phyloP scores from a whole-genome alignment of 768 basidiomycete genomes.

The Phlegmacium glaucopus region DNA sequence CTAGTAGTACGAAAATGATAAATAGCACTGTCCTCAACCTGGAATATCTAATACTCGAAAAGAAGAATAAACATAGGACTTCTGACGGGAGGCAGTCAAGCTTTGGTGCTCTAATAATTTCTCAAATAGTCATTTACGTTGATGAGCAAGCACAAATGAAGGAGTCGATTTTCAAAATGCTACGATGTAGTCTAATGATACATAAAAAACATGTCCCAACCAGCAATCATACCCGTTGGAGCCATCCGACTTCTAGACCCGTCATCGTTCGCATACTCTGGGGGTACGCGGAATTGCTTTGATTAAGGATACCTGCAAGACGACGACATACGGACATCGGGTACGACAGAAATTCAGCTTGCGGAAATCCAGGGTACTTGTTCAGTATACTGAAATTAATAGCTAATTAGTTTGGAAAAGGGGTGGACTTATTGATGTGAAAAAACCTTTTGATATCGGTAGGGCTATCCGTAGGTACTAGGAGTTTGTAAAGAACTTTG shows the following conservation, averaged over 20 bases:
- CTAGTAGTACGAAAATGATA: too few species aligned
- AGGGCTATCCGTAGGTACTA: constrained; percentile 54
- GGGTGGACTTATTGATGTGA: not conserved
- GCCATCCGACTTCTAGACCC: constrained; percentile 80
- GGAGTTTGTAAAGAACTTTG: constrained; percentile 82
- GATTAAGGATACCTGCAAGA: constrained; percentile 64
- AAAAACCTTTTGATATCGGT: constrained; percentile 54
- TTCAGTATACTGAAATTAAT: constrained; percentile 45
- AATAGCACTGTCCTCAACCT: too few species aligned
- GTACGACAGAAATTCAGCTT: constrained; percentile 86
- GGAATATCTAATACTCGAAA: too few species aligned
- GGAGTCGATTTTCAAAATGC: too few species aligned
- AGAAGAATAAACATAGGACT: too few species aligned
- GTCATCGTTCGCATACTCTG: constrained; percentile 76
- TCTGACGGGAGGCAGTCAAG: too few species aligned
- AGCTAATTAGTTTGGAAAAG: constrained; percentile 4
- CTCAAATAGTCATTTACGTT: too few species aligned
- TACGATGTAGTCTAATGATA: too few species aligned
- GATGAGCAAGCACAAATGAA: too few species aligned
- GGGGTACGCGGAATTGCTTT: constrained; percentile 78
- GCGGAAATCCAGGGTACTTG: constrained; percentile 79
- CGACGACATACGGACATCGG: constrained; percentile 74
- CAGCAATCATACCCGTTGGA: constrained; percentile 38
- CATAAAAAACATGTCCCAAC: too few species aligned
- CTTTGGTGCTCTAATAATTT: too few species aligned